Conservation (phyloP, 768 basidiomycete genomes). For the Rhodotorula graminis region DNA sequence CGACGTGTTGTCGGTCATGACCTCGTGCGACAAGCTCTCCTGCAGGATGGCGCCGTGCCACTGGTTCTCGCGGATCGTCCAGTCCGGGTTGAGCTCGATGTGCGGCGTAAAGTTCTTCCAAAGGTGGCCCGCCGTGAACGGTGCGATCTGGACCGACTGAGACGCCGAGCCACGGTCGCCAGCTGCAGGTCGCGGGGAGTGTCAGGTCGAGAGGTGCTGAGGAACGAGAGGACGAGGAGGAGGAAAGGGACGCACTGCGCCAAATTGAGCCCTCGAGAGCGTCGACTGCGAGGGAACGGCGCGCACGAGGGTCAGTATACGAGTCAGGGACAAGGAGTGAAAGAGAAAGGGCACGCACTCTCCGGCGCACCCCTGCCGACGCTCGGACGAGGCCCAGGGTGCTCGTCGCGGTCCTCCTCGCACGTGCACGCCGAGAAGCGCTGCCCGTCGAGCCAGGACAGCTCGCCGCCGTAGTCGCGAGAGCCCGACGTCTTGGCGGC, state of each 20-base stretch:
- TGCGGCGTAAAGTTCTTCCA: slow-evolving; percentile 57
- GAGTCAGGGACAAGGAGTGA: accelerated
- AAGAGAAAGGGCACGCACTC: slow-evolving; percentile 44
- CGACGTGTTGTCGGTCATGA: slow-evolving; percentile 24
- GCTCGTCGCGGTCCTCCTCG: slow-evolving; percentile 59
- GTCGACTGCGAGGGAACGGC: slow-evolving; percentile 13
- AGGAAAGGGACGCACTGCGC: not conserved
- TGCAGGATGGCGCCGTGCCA: slow-evolving; percentile 16
- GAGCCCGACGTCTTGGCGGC: slow-evolving; percentile 49
- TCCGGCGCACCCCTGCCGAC: slow-evolving; percentile 74
- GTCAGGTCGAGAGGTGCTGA: no score
- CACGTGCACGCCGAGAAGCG: slow-evolving; percentile 85
- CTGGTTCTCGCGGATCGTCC: slow-evolving; percentile 26
- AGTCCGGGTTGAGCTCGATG: slow-evolving; percentile 53
- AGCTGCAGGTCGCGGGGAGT: slow-evolving; percentile 47
- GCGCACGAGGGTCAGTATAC: not conserved
- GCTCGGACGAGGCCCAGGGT: slow-evolving; percentile 63
- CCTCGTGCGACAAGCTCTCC: slow-evolving; percentile 27
- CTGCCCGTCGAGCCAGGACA: slow-evolving; percentile 66
- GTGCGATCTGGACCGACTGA: slow-evolving; percentile 63
- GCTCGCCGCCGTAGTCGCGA: slow-evolving; percentile 48
- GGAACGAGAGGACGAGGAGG: not conserved
- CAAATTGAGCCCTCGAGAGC: slow-evolving; percentile 69
- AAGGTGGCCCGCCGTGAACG: slow-evolving; percentile 57
- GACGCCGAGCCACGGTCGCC: slow-evolving; percentile 60